Percentiles rank a stretch among this genome's conserved stretches.
These are phyloP conservation scores for Cyberlindnera xylosilytica DNA, from an alignment of 805 yeast genomes.

Conservation along the genomic window DNA sequence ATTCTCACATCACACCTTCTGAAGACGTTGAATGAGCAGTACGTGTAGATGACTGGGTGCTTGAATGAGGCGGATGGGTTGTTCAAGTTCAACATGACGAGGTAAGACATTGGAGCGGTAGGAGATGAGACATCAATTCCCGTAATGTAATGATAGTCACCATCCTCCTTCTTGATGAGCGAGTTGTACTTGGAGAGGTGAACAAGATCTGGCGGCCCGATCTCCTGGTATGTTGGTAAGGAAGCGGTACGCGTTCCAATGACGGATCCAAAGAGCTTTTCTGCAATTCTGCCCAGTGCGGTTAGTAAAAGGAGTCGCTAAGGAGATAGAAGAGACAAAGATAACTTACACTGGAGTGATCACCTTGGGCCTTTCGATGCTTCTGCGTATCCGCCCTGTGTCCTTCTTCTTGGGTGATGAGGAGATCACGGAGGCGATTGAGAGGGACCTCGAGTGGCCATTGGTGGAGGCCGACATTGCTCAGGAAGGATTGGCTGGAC, in stretches of 20 bases:
- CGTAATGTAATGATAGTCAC: conserved; percentile 46
- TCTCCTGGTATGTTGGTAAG: conserved; percentile 39
- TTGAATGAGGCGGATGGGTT: conserved; percentile 20
- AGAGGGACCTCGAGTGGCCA: conserved; percentile 12
- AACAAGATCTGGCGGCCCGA: conserved; percentile 76
- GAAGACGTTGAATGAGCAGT: conserved; percentile 73
- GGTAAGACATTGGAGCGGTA: conserved; percentile 45
- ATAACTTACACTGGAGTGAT: conserved; percentile 22
- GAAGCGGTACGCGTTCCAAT: conserved; percentile 45
- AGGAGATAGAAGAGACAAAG: background rate
- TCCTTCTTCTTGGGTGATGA: conserved; percentile 20
- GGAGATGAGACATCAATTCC: conserved; percentile 46
- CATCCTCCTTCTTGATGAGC: conserved; percentile 38
- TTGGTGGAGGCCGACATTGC: background rate
- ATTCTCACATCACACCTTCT: conserved; percentile 68
- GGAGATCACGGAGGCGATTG: conserved; percentile 10
- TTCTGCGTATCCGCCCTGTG: conserved; percentile 7
- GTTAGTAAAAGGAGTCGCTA: conserved; percentile 7
- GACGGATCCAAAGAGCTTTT: conserved; percentile 49
- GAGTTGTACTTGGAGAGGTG: conserved; percentile 38
- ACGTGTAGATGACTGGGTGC: conserved; percentile 39
- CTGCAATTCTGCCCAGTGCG: conserved; percentile 37
- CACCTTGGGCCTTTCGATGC: conserved; percentile 17
- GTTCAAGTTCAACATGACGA: conserved; percentile 35
- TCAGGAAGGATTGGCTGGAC: too few relatives aligned